Conservation (phyloP, 768 basidiomycete species). For the Suillus variegatus region DNA sequence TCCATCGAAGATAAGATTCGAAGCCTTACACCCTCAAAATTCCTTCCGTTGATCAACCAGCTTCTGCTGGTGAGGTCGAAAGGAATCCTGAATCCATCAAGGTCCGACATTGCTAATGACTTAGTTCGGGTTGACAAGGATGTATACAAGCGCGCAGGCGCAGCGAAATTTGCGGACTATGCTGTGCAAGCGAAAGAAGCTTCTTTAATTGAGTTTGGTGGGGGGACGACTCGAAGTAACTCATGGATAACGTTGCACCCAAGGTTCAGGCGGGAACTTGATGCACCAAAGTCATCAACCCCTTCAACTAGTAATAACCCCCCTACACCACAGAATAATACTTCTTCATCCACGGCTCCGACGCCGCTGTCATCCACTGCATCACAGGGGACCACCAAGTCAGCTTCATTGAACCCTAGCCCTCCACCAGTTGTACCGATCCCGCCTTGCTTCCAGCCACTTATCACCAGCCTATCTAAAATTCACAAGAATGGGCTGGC, state of each 20-base stretch:
- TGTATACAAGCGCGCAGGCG: conserved; percentile 28
- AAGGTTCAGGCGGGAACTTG: conserved; percentile 15
- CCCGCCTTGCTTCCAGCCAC: conserved; percentile 21
- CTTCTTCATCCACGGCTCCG: not conserved
- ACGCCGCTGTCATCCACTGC: too few relatives aligned
- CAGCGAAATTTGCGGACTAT: conserved; percentile 28
- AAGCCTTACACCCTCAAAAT: conserved; percentile 25
- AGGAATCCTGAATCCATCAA: conserved; percentile 36
- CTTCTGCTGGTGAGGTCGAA: conserved; percentile 25
- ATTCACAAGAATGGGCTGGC: conserved; percentile 33
- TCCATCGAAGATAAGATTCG: conserved; percentile 12
- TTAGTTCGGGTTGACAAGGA: conserved; percentile 31
- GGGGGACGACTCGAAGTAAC: conserved; percentile 4
- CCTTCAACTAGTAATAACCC: not conserved
- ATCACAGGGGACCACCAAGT: not conserved
- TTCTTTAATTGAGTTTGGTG: conserved; percentile 31
- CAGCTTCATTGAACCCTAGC: not conserved
- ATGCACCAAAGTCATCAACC: not conserved
- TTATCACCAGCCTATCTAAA: conserved; percentile 37
- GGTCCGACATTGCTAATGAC: conserved; percentile 39
- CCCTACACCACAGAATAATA: not conserved
- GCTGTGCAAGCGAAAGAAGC: conserved; percentile 24
- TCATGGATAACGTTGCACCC: conserved; percentile 32
- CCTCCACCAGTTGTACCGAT: too few relatives aligned
- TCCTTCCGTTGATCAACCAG: conserved; percentile 29